Conservation (phyloP, 2,329 filamentous ascomycete genomes). For the Colletotrichum aenigma region DNA sequence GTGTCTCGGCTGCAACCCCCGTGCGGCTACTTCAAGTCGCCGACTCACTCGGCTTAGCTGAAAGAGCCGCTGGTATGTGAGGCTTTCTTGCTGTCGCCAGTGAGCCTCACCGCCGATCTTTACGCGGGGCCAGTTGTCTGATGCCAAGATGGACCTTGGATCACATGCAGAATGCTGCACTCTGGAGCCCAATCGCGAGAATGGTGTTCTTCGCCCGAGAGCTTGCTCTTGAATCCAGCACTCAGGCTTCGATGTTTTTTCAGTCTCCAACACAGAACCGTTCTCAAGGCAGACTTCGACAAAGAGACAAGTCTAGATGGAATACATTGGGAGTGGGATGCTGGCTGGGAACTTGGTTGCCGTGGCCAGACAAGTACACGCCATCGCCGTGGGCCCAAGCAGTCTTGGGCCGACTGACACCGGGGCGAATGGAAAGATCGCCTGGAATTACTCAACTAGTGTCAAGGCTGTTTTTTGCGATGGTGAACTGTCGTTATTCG, state of each 20-base stretch:
- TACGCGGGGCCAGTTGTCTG: not conserved
- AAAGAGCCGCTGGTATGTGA: not conserved
- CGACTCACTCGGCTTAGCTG: not conserved
- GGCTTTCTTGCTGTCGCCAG: not conserved
- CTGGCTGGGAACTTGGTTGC: not conserved
- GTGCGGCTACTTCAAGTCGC: not conserved
- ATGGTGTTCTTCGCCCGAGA: rapidly evolving
- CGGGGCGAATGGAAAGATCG: rapidly evolving
- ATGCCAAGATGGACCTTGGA: not conserved
- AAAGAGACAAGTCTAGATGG: not conserved
- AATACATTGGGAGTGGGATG: not conserved
- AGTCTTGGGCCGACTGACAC: not conserved
- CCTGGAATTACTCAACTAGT: not conserved
- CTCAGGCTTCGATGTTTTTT: rapidly evolving
- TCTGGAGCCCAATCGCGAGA: not conserved
- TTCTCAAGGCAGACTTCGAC: not conserved
- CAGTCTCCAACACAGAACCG: not conserved
- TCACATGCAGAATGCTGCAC: not conserved
- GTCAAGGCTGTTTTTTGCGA: not conserved
- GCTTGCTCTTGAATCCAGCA: rapidly evolving
- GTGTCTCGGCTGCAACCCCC: not conserved
- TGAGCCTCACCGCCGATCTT: not conserved
- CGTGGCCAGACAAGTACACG: not conserved
- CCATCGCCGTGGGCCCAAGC: not conserved
- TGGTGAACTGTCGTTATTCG: not conserved